Percentiles rank a stretch among this genome's conserved stretches.
phyloP scores from a whole-genome alignment of 2,329 filamentous ascomycete species.

The Sclerotinia trifoliorum region DNA sequence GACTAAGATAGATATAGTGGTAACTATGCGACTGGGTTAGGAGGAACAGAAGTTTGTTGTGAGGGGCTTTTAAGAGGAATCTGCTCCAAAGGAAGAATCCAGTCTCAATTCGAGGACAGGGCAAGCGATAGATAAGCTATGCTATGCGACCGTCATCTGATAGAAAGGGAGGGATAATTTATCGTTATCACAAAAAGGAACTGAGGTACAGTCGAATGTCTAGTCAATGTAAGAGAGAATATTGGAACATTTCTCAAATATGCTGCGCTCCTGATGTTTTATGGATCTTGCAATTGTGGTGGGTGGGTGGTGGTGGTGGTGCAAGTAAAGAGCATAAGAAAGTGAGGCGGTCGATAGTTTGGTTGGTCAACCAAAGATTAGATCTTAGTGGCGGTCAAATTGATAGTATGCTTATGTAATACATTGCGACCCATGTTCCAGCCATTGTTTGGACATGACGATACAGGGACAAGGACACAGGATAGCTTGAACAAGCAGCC shows the following conservation, averaged over 20 bases:
- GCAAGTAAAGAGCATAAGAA: conserved; percentile 1
- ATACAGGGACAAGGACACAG: background rate
- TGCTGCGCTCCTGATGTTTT: conserved; percentile 7
- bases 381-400: conserved; percentile 16
- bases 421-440: conserved; percentile 6
- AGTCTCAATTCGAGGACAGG: conserved; percentile 19
- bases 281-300: background rate
- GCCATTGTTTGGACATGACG: conserved; percentile 17
- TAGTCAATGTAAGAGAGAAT: background rate
- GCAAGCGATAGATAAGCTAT: conserved; percentile 16
- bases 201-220: background rate
- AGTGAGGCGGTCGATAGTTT: conserved; percentile 15
- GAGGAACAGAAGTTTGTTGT: conserved; percentile 15
- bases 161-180: conserved; percentile 5
- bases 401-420: conserved; percentile 6
- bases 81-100: conserved; percentile 3
- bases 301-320: background rate
- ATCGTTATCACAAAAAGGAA: conserved; percentile 9
- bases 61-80: background rate
- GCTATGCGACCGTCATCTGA: conserved; percentile 16
- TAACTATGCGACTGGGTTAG: conserved; percentile 21
- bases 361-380: conserved; percentile 6
- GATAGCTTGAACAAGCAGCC: conserved; percentile 20
- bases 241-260: conserved; percentile 16
- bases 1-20: conserved; percentile 28